These are phyloP conservation scores for Alternaria sp. DNA, from an alignment of 2,329 filamentous ascomycete species.

Conservation along the genomic window DNA sequence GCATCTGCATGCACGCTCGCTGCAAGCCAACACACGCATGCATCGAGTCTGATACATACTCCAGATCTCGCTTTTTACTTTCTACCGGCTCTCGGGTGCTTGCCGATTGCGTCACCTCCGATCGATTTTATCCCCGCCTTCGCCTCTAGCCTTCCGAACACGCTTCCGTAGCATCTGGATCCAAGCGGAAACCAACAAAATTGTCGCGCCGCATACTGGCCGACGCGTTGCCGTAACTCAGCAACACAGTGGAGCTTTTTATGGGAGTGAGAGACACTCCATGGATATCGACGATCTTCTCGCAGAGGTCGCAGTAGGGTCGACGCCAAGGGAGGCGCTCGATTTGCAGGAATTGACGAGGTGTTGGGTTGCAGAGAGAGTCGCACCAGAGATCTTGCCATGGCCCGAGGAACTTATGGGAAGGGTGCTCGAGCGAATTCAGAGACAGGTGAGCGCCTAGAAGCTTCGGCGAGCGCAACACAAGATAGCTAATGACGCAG, in stretches of 20 bases:
- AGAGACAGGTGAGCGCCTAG: conserved; percentile 44
- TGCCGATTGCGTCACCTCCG: not conserved
- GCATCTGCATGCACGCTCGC: conserved; percentile 13
- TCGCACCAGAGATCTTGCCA: conserved; percentile 85
- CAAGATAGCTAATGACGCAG: conserved; percentile 31
- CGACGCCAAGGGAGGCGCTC: conserved; percentile 65
- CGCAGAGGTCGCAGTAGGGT: conserved; percentile 57
- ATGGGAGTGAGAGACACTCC: not conserved
- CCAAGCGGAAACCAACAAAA: not conserved
- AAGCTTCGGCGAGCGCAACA: not conserved
- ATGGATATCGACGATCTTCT: conserved; percentile 64
- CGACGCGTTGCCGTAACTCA: not conserved
- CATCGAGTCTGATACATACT: conserved; percentile 5
- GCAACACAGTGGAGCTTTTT: not conserved
- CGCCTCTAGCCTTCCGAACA: not conserved
- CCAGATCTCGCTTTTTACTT: not conserved
- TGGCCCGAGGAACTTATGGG: conserved; percentile 82
- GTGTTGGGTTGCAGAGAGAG: conserved; percentile 91
- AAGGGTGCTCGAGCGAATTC: conserved; percentile 71
- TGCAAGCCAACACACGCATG: conserved; percentile 19
- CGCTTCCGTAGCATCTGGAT: not conserved
- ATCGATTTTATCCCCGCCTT: not conserved
- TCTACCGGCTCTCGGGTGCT: not conserved
- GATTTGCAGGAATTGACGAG: conserved; percentile 91
- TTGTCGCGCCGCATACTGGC: not conserved